Percentiles rank a stretch among this genome's conserved stretches.
These are phyloP conservation scores for Santalum album DNA, from an alignment of 164 flowering plant species.

Conservation along the genomic window DNA sequence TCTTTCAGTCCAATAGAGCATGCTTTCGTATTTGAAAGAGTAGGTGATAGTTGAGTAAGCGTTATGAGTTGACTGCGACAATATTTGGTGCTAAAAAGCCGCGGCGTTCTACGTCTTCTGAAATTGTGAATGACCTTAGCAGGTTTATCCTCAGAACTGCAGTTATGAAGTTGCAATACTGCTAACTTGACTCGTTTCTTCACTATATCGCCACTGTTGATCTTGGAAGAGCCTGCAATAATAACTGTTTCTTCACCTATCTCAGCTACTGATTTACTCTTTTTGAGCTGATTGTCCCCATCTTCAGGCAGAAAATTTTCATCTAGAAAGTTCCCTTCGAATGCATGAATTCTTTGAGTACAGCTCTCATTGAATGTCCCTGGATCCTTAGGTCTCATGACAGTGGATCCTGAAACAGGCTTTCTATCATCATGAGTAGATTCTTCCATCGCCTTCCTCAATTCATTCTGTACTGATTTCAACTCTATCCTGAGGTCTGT, in stretches of 20 bases:
- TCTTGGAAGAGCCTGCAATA: neutral
- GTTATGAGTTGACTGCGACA: conserved; percentile 2
- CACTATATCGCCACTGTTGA: neutral
- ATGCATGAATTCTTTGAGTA: neutral
- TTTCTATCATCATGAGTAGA: neutral
- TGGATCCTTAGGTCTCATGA: neutral
- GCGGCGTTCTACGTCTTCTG: neutral
- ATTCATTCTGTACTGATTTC: neutral
- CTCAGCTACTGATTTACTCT: neutral
- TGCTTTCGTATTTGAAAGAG: conserved; percentile 6
- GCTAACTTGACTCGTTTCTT: neutral
- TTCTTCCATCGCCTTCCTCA: neutral
- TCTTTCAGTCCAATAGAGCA: neutral
- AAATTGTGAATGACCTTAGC: neutral
- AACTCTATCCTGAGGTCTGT: neutral
- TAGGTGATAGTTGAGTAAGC: conserved; percentile 8
- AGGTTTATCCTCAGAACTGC: neutral
- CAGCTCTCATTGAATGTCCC: neutral
- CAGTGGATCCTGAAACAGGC: neutral
- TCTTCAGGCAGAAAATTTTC: neutral
- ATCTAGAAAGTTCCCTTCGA: neutral
- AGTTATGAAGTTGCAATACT: neutral
- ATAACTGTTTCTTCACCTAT: neutral
- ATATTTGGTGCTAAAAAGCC: neutral
- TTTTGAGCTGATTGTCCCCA: neutral